These are phyloP conservation scores for Metschnikowia gruessii DNA, from an alignment of 805 yeast genomes.

Conservation along the genomic window DNA sequence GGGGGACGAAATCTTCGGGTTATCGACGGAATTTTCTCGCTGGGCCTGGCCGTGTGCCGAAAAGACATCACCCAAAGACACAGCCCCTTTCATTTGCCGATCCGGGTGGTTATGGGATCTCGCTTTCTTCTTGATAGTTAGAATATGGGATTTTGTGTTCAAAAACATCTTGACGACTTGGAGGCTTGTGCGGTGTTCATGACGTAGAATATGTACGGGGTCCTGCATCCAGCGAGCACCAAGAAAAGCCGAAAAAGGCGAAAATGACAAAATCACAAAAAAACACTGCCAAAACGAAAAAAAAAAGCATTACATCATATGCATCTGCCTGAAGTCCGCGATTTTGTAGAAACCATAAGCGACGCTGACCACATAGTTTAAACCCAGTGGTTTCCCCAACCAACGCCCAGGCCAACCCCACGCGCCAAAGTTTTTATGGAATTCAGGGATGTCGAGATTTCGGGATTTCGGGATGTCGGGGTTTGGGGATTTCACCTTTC, in stretches of 20 bases:
- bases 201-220: background rate
- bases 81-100: background rate
- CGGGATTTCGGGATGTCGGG: too few species aligned
- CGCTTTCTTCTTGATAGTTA: too few species aligned
- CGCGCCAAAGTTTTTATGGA: too few species aligned
- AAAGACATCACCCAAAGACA: too few species aligned
- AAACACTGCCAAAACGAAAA: too few species aligned
- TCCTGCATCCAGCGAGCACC: background rate
- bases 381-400: background rate
- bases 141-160: too few species aligned
- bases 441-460: too few species aligned
- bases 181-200: background rate
- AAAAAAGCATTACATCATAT: background rate
- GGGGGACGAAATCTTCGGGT: too few species aligned
- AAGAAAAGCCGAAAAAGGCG: background rate
- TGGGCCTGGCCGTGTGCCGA: background rate
- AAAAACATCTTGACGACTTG: too few species aligned
- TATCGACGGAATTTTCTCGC: background rate
- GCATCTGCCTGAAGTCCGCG: background rate
- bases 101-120: background rate
- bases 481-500: too few species aligned
- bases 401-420: too few species aligned
- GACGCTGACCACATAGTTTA: slow-evolving; percentile 1
- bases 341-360: background rate
- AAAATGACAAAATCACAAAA: background rate